Conservation (phyloP, 2,329 filamentous ascomycete species). For the Cladophialophora yegresii region DNA sequence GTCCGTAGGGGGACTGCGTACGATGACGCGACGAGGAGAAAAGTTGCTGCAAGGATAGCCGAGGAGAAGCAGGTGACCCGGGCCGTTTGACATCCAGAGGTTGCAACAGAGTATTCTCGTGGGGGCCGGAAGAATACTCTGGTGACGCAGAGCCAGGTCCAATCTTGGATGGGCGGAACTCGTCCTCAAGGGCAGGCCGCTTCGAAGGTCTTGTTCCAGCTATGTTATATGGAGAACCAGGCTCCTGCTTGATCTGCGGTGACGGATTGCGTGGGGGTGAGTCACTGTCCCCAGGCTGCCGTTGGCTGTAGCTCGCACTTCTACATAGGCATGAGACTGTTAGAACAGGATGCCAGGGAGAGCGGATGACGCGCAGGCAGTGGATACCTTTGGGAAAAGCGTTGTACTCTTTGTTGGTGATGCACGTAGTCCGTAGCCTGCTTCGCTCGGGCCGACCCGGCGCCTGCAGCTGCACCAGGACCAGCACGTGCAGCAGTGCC, state of each 20-base stretch:
- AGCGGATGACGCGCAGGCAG: not conserved
- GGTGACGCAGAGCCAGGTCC: slow-evolving; percentile 24
- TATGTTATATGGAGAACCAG: slow-evolving; percentile 1
- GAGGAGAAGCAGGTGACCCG: slow-evolving; percentile 5
- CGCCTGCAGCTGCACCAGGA: not conserved
- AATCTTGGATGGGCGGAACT: slow-evolving; percentile 21
- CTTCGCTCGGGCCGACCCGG: not conserved
- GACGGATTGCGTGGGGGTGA: slow-evolving; percentile 5
- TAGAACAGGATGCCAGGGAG: not conserved
- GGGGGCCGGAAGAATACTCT: slow-evolving; percentile 10
- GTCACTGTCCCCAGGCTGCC: not conserved
- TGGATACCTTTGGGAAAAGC: not conserved
- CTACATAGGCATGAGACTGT: not conserved
- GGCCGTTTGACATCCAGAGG: slow-evolving; percentile 17
- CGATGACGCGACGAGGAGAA: not conserved
- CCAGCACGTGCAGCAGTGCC: not conserved
- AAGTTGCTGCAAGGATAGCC: not conserved
- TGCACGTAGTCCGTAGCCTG: not conserved
- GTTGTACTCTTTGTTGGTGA: not conserved
- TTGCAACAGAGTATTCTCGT: slow-evolving; percentile 3
- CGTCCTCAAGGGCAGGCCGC: slow-evolving; percentile 22
- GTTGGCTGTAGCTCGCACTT: not conserved
- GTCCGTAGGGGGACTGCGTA: not conserved
- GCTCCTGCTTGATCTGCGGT: slow-evolving; percentile 14
- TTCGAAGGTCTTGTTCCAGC: slow-evolving; percentile 18